Conservation (phyloP, 2,329 filamentous ascomycete species). For the Hypocrella siamensis region DNA sequence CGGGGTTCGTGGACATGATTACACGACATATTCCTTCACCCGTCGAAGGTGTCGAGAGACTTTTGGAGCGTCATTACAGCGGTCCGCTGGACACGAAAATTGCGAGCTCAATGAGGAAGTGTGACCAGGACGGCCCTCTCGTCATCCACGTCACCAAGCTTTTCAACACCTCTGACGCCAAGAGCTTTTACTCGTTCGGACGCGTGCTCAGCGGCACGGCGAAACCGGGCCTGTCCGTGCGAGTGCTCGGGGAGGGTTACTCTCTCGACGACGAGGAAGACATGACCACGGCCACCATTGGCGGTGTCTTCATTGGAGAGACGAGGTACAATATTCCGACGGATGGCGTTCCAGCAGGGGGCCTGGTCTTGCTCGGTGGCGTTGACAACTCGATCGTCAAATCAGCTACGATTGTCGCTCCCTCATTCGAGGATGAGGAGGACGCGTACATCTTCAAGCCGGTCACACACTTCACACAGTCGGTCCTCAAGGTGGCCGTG, state of each 20-base stretch:
- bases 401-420: constrained; percentile 76
- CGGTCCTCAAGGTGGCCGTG: constrained; percentile 92
- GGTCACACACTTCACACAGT: constrained; percentile 88
- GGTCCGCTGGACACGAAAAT: constrained; percentile 73
- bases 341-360: constrained; percentile 84
- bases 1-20: constrained; percentile 92
- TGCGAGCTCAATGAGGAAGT: constrained; percentile 63
- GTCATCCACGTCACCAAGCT: constrained; percentile 90
- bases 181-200: constrained; percentile 77
- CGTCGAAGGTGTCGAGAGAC: constrained; percentile 56
- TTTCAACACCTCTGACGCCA: constrained; percentile 81
- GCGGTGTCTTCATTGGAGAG: constrained; percentile 78
- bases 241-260: constrained; percentile 88
- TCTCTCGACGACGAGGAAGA: constrained; percentile 96
- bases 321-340: constrained; percentile 86
- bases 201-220: constrained; percentile 87
- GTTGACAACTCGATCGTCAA: constrained; percentile 98
- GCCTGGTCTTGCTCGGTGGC: constrained; percentile 79
- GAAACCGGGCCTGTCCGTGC: constrained; percentile 64
- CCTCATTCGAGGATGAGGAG: constrained; percentile 69
- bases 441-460: constrained; percentile 93
- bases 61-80: constrained; percentile 80
- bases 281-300: constrained; percentile 76
- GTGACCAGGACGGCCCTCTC: constrained; percentile 78
- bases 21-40: constrained; percentile 81